A percentile compares a stretch with the other conserved stretches of the same genome.
phyloP scores from a whole-genome alignment of 768 basidiomycete species.

The Lentinula guzmanii region DNA sequence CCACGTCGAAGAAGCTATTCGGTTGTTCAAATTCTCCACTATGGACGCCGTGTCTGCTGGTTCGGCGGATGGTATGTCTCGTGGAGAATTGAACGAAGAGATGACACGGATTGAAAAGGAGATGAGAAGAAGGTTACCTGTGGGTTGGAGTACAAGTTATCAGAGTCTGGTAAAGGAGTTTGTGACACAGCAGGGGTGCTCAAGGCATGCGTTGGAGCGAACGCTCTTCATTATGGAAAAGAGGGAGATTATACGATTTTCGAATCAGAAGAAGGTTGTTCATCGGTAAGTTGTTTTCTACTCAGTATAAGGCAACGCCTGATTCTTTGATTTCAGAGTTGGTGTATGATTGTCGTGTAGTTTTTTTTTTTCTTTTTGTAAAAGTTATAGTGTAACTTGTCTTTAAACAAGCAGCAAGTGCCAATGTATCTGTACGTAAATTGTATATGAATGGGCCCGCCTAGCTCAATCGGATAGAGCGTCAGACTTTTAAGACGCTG shows the following conservation, averaged over 20 bases:
- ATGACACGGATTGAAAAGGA: constrained; percentile 88
- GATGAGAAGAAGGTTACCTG: constrained; percentile 72
- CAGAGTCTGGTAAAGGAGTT: constrained; percentile 91
- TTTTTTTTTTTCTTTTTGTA: neutral
- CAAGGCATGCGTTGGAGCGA: constrained; percentile 85
- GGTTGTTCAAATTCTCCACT: constrained; percentile 96
- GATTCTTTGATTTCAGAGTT: neutral
- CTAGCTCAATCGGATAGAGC: constrained; percentile 65
- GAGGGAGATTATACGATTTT: constrained; percentile 90
- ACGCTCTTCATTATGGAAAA: constrained; percentile 92
- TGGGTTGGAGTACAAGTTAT: constrained; percentile 97
- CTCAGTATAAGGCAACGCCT: neutral
- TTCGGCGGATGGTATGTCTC: constrained; percentile 85
- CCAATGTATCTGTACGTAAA: too few species aligned
- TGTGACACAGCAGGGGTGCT: constrained; percentile 87
- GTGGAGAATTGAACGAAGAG: constrained; percentile 90
- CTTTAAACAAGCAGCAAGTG: neutral
- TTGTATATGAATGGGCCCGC: constrained; percentile 26
- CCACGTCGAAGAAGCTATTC: constrained; percentile 97
- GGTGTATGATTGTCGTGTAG: neutral
- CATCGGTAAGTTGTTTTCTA: constrained; percentile 23
- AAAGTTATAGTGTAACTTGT: neutral
- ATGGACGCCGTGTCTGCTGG: constrained; percentile 99
- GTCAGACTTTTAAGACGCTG: constrained; percentile 43
- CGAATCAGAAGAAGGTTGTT: constrained; percentile 51